These are phyloP conservation scores for Sporothrix dimorphospora DNA, from an alignment of 2,329 filamentous ascomycete species.

Conservation along the genomic window DNA sequence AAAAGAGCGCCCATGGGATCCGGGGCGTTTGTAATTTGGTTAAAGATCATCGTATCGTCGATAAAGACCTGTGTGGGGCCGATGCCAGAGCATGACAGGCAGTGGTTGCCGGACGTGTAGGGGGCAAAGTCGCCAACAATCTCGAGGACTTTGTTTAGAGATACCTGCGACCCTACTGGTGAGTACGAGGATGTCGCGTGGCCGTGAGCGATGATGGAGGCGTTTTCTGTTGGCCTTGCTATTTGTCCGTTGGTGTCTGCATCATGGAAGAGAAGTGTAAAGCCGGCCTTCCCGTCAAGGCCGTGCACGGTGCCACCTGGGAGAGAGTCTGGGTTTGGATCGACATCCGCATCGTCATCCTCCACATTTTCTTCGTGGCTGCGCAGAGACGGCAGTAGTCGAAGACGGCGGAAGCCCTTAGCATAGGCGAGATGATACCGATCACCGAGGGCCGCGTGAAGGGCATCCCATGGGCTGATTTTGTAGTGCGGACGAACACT, in stretches of 20 bases:
- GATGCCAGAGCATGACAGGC: background rate
- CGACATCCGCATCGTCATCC: too few species aligned
- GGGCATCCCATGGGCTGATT: constrained; percentile 65
- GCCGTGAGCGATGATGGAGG: background rate
- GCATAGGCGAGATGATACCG: too few species aligned
- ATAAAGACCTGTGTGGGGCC: constrained; percentile 52
- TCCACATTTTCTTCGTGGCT: too few species aligned
- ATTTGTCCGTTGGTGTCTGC: too few species aligned
- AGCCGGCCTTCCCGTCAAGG: background rate
- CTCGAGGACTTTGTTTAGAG: background rate
- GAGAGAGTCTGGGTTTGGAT: too few species aligned
- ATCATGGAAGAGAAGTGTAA: background rate
- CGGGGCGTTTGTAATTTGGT: constrained; percentile 61
- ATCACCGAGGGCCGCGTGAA: constrained; percentile 49
- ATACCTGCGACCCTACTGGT: background rate
- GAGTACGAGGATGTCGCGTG: background rate
- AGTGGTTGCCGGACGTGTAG: background rate
- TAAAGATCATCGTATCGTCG: constrained; percentile 61
- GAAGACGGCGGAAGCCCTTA: too few species aligned
- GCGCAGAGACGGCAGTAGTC: too few species aligned
- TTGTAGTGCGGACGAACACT: constrained; percentile 70
- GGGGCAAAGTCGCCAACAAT: constrained; percentile 1
- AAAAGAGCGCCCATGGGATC: constrained; percentile 69
- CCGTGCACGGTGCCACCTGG: too few species aligned
- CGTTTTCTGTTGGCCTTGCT: background rate